Percentiles rank a stretch among this genome's conserved stretches.
These are phyloP conservation scores for Colletotrichum kahawae DNA, from an alignment of 2,329 filamentous ascomycete genomes.

Conservation along the genomic window DNA sequence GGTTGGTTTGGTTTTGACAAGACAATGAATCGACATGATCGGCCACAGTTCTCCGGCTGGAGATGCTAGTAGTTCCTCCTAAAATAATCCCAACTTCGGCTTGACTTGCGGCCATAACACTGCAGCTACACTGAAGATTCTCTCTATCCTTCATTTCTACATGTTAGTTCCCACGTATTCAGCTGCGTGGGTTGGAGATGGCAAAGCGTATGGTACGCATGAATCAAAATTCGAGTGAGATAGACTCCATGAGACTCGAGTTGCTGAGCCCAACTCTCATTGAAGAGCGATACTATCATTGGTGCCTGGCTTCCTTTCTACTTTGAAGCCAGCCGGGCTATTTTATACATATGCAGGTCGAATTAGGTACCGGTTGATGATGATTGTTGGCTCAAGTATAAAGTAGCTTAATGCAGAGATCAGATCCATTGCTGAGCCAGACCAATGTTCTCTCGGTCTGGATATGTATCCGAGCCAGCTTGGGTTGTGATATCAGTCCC, in stretches of 20 bases:
- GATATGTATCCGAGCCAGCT: too few species aligned
- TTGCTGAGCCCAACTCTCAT: background rate
- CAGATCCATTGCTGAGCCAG: background rate
- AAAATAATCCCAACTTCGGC: background rate
- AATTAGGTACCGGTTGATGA: background rate
- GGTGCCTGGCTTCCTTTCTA: background rate
- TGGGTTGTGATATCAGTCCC: background rate
- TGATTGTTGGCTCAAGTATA: background rate
- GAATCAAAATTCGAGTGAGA: background rate
- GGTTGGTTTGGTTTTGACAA: rapidly evolving
- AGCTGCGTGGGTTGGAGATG: background rate
- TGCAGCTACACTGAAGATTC: rapidly evolving
- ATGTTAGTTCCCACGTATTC: background rate
- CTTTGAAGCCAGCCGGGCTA: background rate
- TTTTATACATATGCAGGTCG: background rate
- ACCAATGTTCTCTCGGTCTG: too few species aligned
- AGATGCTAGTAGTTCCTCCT: background rate
- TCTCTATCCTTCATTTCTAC: rapidly evolving
- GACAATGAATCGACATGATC: background rate
- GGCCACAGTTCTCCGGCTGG: too few species aligned
- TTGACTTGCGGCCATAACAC: rapidly evolving
- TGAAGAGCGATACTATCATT: background rate
- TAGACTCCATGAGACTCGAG: background rate
- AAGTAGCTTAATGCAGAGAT: rapidly evolving
- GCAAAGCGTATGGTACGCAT: too few species aligned